These are phyloP conservation scores for Sanghuangporus sanghuang DNA, from an alignment of 1,284 basidiomycete species.

Conservation along the genomic window DNA sequence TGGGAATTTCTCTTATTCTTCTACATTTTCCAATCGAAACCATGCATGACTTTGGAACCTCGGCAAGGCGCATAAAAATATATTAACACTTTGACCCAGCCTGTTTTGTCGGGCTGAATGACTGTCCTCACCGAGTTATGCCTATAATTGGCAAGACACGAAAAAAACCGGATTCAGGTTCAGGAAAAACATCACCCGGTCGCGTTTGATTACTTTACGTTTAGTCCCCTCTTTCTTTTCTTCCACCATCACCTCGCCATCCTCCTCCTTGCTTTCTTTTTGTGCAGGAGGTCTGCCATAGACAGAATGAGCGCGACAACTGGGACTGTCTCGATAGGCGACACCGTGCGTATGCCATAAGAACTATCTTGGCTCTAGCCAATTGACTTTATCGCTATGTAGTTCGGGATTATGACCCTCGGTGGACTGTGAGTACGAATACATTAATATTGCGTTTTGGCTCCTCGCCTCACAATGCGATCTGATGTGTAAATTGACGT, in stretches of 20 bases:
- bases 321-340: not conserved
- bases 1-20: too few relatives aligned
- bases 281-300: not conserved
- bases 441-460: too few relatives aligned
- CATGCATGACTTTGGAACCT: too few relatives aligned
- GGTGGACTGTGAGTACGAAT: not conserved
- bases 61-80: too few relatives aligned
- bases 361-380: not conserved
- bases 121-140: not conserved
- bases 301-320: not conserved
- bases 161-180: not conserved
- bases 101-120: not conserved
- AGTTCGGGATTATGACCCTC: conserved; percentile 2
- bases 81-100: too few relatives aligned
- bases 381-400: not conserved
- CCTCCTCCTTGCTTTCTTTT: not conserved
- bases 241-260: not conserved
- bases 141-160: not conserved
- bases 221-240: not conserved
- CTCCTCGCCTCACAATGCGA: not conserved
- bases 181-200: not conserved
- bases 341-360: not conserved
- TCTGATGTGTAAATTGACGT: not conserved
- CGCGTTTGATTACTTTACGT: not conserved
- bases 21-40: too few relatives aligned